These are phyloP conservation scores for Sedum album DNA, from an alignment of 164 flowering plant genomes.

Conservation along the genomic window DNA sequence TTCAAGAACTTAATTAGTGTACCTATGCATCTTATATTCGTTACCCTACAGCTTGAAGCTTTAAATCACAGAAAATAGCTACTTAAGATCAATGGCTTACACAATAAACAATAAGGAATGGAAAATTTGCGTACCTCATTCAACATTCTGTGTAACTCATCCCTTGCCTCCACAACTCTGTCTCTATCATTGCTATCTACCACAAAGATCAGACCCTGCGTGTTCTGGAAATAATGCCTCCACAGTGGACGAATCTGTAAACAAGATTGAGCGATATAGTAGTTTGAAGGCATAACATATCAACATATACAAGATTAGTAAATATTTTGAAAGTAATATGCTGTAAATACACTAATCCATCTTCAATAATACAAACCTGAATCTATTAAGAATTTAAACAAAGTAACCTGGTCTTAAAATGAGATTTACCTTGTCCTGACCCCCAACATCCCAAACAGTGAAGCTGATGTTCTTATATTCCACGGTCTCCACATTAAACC, in stretches of 20 bases:
- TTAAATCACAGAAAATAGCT: not conserved
- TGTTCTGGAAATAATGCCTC: conserved; percentile 79
- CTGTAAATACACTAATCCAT: not conserved
- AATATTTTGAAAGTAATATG: not conserved
- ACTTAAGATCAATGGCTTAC: not conserved
- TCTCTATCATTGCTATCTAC: conserved; percentile 78
- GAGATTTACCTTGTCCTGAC: conserved; percentile 5
- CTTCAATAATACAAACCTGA: not conserved
- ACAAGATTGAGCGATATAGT: not conserved
- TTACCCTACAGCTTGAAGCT: not conserved
- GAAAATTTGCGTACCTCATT: conserved; percentile 41
- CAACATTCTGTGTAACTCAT: conserved; percentile 72
- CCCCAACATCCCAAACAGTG: conserved; percentile 8
- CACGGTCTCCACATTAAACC: conserved; percentile 4
- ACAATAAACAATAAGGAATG: not conserved
- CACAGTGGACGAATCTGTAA: conserved; percentile 63
- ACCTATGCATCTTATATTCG: too few relatives aligned
- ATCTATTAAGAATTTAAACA: not conserved
- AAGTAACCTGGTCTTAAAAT: not conserved
- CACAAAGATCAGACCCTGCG: conserved; percentile 72
- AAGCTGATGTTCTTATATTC: conserved; percentile 8
- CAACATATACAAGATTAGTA: not conserved
- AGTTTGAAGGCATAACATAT: not conserved
- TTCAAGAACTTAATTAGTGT: too few relatives aligned
- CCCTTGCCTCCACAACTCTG: conserved; percentile 63